phyloP scores from a whole-genome alignment of 306 rosid species.

The Sicyos baderoa region DNA sequence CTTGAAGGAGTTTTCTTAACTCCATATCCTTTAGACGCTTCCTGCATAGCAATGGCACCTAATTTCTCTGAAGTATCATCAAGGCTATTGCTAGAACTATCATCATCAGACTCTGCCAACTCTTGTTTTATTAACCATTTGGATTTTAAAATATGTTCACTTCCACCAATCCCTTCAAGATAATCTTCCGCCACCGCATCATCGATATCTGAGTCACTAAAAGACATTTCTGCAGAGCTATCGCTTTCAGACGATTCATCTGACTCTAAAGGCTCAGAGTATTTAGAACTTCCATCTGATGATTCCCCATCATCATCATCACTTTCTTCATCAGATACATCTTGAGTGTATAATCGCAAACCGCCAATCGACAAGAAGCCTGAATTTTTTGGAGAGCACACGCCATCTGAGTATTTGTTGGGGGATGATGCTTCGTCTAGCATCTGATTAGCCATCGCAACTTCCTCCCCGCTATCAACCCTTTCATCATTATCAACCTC shows the following conservation, averaged over 20 bases:
- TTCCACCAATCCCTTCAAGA: constrained; percentile 83
- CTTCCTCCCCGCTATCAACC: constrained; percentile 30
- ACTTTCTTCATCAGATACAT: constrained; percentile 53
- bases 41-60: constrained; percentile 70
- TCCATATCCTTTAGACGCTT: constrained; percentile 66
- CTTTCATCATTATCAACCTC: constrained; percentile 34
- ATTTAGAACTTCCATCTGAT: constrained; percentile 28
- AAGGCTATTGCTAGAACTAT: constrained; percentile 46
- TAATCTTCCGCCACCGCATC: constrained; percentile 81
- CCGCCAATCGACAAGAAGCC: constrained; percentile 85
- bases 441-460: constrained; percentile 32
- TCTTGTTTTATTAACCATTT: constrained; percentile 65
- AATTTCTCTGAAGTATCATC: constrained; percentile 61
- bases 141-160: constrained; percentile 47
- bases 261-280: constrained; percentile 38
- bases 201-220: constrained; percentile 68
- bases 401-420: constrained; percentile 40
- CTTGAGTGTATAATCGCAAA: constrained; percentile 65
- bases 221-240: constrained; percentile 54
- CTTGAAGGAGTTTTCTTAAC: constrained; percentile 39
- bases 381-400: constrained; percentile 36
- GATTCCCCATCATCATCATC: constrained; percentile 38
- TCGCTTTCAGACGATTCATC: constrained; percentile 46
- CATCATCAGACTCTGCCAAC: constrained; percentile 40
- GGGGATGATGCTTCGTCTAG: constrained; percentile 27